Evolutionary conservation across 202 grass and related monocot species (phyloP).

Genomic region (Saccharum hybrid): DNA sequence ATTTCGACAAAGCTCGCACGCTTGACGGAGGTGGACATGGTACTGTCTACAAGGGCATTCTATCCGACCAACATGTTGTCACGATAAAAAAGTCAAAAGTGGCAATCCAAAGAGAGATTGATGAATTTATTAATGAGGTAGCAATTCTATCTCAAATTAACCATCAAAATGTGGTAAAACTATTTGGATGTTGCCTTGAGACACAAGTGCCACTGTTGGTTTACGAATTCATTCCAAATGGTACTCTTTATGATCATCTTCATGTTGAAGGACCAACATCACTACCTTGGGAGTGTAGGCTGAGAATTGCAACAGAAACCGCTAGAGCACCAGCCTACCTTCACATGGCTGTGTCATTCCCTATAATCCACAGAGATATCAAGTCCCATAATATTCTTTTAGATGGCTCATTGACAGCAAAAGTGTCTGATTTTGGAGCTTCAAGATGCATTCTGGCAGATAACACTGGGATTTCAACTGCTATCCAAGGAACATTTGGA

Average conservation of each 20-base stretch:
- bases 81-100: background rate
- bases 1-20: background rate
- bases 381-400: constrained; percentile 12
- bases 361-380: background rate
- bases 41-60: background rate
- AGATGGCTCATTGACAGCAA: background rate
- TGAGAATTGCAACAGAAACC: background rate
- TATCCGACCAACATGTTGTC: background rate
- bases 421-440: background rate
- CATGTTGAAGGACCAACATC: background rate
- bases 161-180: background rate
- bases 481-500: constrained; percentile 15
- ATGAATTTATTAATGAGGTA: background rate
- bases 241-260: background rate
- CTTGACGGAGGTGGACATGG: constrained; percentile 4
- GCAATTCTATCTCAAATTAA: background rate
- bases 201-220: background rate
- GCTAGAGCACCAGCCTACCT: background rate
- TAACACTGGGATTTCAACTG: background rate
- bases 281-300: background rate
- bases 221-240: constrained; percentile 11
- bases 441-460: background rate
- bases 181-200: background rate
- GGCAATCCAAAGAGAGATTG: background rate
- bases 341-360: background rate